These are phyloP conservation scores for Exophiala phaeomuriformis DNA, from an alignment of 2,329 filamentous ascomycete genomes.

Conservation along the genomic window DNA sequence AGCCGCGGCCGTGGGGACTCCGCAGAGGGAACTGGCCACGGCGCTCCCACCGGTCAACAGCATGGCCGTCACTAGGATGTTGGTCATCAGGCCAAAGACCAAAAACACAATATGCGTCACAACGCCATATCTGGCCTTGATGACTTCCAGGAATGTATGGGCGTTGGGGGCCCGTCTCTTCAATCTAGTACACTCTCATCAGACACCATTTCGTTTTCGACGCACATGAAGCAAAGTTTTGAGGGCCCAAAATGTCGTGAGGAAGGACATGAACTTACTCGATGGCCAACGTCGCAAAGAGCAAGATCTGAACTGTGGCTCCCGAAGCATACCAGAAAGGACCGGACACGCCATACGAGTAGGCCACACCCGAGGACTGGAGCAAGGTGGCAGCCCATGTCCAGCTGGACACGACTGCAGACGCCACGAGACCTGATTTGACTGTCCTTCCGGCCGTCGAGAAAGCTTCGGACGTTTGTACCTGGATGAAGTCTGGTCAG, in stretches of 20 bases:
- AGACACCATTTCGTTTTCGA: not conserved
- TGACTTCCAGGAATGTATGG: constrained; percentile 75
- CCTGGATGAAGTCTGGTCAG: constrained; percentile 34
- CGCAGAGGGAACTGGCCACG: constrained; percentile 63
- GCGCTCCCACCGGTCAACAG: constrained; percentile 75
- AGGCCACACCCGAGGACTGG: constrained; percentile 73
- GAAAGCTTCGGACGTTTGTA: constrained; percentile 90
- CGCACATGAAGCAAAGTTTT: too few relatives aligned
- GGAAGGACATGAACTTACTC: constrained; percentile 39
- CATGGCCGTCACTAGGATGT: constrained; percentile 84
- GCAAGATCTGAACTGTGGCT: constrained; percentile 78
- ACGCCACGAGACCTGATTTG: constrained; percentile 79
- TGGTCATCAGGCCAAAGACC: constrained; percentile 73
- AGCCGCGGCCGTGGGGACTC: constrained; percentile 69
- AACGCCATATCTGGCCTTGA: constrained; percentile 70
- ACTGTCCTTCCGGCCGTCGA: constrained; percentile 80
- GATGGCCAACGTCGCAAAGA: constrained; percentile 86
- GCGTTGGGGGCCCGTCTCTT: constrained; percentile 83
- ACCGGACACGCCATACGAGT: constrained; percentile 64
- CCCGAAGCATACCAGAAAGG: constrained; percentile 62
- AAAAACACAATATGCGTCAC: constrained; percentile 70
- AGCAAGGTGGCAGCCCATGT: constrained; percentile 46
- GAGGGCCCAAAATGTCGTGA: too few relatives aligned
- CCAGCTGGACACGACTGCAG: constrained; percentile 88
- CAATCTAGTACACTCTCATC: constrained; percentile 35